phyloP scores from a whole-genome alignment of 1,139 yeast species.

The Wickerhamomyces sp. region DNA sequence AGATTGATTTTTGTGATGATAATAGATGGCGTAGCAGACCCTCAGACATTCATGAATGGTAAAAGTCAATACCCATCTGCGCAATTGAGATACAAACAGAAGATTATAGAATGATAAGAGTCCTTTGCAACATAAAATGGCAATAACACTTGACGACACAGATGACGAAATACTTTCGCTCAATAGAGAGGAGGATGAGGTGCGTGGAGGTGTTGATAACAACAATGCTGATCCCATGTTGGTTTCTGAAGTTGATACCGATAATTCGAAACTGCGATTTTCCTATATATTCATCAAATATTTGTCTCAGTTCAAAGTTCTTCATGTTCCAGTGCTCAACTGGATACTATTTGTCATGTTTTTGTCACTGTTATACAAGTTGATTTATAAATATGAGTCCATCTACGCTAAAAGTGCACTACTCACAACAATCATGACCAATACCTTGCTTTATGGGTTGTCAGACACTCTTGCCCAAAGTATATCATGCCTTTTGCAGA shows the following conservation, averaged over 20 bases:
- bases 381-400: conserved; percentile 55
- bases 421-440: conserved; percentile 77
- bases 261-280: conserved; percentile 10
- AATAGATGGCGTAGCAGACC: too few relatives aligned
- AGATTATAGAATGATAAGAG: too few relatives aligned
- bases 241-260: conserved; percentile 3
- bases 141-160: not conserved
- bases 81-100: too few relatives aligned
- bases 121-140: not conserved
- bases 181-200: not conserved
- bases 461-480: conserved; percentile 86
- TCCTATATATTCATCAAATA: conserved; percentile 15
- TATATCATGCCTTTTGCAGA: conserved; percentile 28
- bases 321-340: conserved; percentile 44
- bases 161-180: not conserved
- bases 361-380: conserved; percentile 42
- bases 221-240: not conserved
- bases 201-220: not conserved
- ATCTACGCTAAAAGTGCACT: conserved; percentile 64
- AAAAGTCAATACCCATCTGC: too few relatives aligned
- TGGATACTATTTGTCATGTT: conserved; percentile 46
- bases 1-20: too few relatives aligned
- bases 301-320: conserved; percentile 18
- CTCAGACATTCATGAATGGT: too few relatives aligned
- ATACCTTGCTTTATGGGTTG: conserved; percentile 75